Evolutionary conservation across 2,329 filamentous ascomycete genomes (phyloP).

Genomic region (Pseudocercospora vitis): DNA sequence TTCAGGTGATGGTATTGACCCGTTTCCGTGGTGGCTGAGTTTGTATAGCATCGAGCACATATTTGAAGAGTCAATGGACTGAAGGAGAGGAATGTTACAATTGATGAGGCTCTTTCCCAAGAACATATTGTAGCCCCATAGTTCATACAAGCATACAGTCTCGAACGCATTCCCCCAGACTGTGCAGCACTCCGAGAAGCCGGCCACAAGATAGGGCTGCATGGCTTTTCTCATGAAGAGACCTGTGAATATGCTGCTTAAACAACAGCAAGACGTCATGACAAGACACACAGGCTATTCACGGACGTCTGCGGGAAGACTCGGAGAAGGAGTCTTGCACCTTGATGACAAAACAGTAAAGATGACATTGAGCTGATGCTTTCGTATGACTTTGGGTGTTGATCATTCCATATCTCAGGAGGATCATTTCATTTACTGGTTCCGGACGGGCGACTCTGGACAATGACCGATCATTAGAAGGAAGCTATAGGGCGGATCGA

Average conservation of each 20-base stretch:
- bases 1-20: constrained; percentile 67
- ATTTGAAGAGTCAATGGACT: constrained; percentile 68
- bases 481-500: constrained; percentile 66
- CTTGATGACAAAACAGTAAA: constrained; percentile 70
- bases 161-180: constrained; percentile 66
- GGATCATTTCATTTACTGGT: constrained; percentile 62
- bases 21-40: constrained; percentile 72
- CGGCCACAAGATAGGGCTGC: constrained; percentile 65
- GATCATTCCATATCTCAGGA: constrained; percentile 66
- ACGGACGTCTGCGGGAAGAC: constrained; percentile 69
- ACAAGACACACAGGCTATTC: constrained; percentile 68
- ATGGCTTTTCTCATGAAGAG: constrained; percentile 75
- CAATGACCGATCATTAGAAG: constrained; percentile 65
- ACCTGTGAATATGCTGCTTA: constrained; percentile 66
- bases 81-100: constrained; percentile 63
- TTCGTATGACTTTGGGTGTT: constrained; percentile 66
- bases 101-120: constrained; percentile 69
- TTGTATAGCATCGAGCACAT: constrained; percentile 71
- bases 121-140: constrained; percentile 67
- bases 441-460: constrained; percentile 65
- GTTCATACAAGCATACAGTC: constrained; percentile 62
- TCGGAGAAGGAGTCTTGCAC: constrained; percentile 68
- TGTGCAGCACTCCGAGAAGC: constrained; percentile 60
- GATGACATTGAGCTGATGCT: constrained; percentile 65
- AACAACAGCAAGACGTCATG: constrained; percentile 73